phyloP scores from a whole-genome alignment of 176 grass and related monocot genomes.

The Phragmites australis region DNA sequence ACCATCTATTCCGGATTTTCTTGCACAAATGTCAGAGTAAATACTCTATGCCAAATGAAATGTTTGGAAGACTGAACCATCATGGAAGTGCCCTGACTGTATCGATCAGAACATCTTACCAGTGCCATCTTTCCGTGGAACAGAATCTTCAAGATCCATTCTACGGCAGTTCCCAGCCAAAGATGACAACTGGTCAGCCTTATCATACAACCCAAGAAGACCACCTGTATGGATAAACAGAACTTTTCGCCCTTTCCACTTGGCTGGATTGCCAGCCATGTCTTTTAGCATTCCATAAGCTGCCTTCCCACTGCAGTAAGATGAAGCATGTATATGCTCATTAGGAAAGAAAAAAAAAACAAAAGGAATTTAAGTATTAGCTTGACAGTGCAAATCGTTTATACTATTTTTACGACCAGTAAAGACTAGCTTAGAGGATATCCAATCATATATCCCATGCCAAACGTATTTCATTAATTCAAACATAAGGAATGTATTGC shows the following conservation, averaged over 20 bases:
- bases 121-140: conserved; percentile 66
- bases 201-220: conserved; percentile 94
- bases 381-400: neutral
- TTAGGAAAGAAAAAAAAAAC: neutral
- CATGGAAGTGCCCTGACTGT: neutral
- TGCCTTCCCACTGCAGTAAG: conserved; percentile 71
- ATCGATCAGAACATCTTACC: conserved; percentile 92
- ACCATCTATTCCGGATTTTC: conserved; percentile 15
- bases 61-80: conserved; percentile 13
- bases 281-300: conserved; percentile 73
- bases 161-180: conserved; percentile 66
- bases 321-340: neutral
- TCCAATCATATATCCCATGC: neutral
- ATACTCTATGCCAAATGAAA: neutral
- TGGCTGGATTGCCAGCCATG: conserved; percentile 63
- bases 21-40: neutral
- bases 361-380: neutral
- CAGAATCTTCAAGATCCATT: conserved; percentile 82
- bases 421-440: neutral
- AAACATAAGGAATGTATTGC: neutral
- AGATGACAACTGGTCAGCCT: conserved; percentile 63
- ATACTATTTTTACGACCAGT: neutral
- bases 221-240: conserved; percentile 90
- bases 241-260: conserved; percentile 77
- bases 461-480: neutral